Evolutionary conservation across 2,329 filamentous ascomycete species (phyloP).

Genomic region (Dactylellina sp.): DNA sequence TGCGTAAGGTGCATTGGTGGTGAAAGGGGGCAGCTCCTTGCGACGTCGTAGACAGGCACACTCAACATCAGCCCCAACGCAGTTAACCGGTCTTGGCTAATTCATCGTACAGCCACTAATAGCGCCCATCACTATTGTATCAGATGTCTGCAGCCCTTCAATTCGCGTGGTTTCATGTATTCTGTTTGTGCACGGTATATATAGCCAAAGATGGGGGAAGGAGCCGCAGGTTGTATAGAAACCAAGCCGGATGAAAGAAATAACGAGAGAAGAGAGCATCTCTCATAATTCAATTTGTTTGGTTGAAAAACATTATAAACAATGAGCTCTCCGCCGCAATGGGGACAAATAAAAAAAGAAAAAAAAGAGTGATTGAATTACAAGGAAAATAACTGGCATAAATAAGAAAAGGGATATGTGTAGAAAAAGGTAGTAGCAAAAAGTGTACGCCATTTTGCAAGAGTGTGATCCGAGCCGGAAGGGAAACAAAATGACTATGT

Average conservation of each 20-base stretch:
- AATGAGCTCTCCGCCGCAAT: not conserved
- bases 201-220: too few relatives aligned
- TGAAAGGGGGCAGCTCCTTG: constrained; percentile 8
- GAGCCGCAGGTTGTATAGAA: too few relatives aligned
- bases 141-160: too few relatives aligned
- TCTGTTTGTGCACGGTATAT: too few relatives aligned
- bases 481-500: not conserved
- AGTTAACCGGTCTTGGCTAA: constrained; percentile 16
- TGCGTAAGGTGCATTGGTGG: too few relatives aligned
- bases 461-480: constrained; percentile 4
- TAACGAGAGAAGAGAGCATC: not conserved
- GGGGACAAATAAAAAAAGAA: not conserved
- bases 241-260: too few relatives aligned
- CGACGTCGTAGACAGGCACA: not conserved
- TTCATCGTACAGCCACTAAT: constrained; percentile 55
- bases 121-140: too few relatives aligned
- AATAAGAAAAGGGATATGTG: not conserved
- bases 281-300: constrained; percentile 4
- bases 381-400: not conserved
- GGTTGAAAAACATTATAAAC: constrained; percentile 6
- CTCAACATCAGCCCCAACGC: not conserved
- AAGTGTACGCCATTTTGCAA: constrained; percentile 24
- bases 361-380: not conserved
- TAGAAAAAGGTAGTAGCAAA: not conserved
- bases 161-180: too few relatives aligned